Percentiles rank a stretch among this genome's conserved stretches.
Evolutionary conservation across 2,329 filamentous ascomycete genomes (phyloP).

Genomic region (Phialophora macrospora): DNA sequence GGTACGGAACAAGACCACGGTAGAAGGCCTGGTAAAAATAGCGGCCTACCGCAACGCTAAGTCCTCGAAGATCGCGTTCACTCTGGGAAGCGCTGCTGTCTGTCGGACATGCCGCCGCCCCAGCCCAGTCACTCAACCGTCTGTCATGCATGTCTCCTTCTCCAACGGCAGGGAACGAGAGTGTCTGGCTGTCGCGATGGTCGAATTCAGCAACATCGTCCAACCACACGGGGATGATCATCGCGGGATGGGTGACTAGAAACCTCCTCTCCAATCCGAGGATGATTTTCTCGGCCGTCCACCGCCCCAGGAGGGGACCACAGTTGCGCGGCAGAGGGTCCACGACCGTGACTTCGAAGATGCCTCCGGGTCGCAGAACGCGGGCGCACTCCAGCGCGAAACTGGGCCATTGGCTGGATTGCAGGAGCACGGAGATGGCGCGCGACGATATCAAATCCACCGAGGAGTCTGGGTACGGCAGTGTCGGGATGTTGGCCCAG

Average conservation of each 20-base stretch:
- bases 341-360: not conserved
- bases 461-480: not conserved
- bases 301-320: not conserved
- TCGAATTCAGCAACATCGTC: slow-evolving; percentile 3
- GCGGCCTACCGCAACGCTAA: not conserved
- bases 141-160: not conserved
- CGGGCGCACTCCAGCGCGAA: not conserved
- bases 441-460: not conserved
- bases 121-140: not conserved
- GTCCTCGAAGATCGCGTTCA: not conserved
- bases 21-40: slow-evolving; percentile 5
- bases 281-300: slow-evolving; percentile 3
- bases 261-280: not conserved
- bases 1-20: not conserved
- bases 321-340: slow-evolving; percentile 3
- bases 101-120: not conserved
- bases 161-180: slow-evolving; percentile 1
- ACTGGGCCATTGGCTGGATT: slow-evolving; percentile 1
- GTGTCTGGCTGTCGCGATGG: not conserved
- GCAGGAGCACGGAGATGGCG: not conserved
- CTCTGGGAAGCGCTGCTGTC: not conserved
- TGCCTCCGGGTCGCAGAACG: not conserved
- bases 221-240: slow-evolving; percentile 1
- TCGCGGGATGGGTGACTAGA: not conserved
- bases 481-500: not conserved